Base-by-base conservation (phyloP, 805 yeast genomes). In the Millerozyma miso region DNA sequence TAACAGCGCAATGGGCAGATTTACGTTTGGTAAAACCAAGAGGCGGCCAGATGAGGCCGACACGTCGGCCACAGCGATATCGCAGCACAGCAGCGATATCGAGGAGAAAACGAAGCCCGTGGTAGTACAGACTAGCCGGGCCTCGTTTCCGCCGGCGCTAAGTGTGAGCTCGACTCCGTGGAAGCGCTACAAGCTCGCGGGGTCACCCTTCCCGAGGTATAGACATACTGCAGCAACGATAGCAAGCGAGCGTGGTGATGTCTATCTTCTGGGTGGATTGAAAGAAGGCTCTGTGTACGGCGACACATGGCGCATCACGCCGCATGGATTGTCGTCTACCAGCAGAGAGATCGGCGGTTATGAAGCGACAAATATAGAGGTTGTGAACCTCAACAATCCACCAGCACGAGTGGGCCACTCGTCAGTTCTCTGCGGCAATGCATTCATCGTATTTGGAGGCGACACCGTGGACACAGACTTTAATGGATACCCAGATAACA, bases 381-480 rank as follows among this genome's bases (percentile, higher is more conserved):
- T 63, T 31, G 87, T 85, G 46, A 86, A 85, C 46, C 78, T 80
- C 39, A 81, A 85, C 39, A 79, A 88, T 14, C 97, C 97, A 2
- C 91, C 96, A 15, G 97, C 98, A 29, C 81, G 99, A 54, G 97
- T 91, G 4, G 98, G 98, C 3, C 99, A 93, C 64, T 88, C 96
- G 4, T 77, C 95, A 1, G 85, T 90, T 7, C 73, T 91, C 29
- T 83, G 95, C 47, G 99, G 98, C 12, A 91, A 90, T 58, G 98
- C 98, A 1, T 93, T 84, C 56, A 89, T 93, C 36, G 80, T 93
- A 12, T 91, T 88, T 64, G 99, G 98, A 31, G 99, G 99, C 55
- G 99, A 93, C 60, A 93, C 98, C 1, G 85, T 82, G 33, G 85
- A 81, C 39, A 83, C 89, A 31, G 88, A 85, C 56, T 77, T 76